These are phyloP conservation scores for Arbutus unedo DNA, from an alignment of 148 eudicot species.

Conservation along the genomic window DNA sequence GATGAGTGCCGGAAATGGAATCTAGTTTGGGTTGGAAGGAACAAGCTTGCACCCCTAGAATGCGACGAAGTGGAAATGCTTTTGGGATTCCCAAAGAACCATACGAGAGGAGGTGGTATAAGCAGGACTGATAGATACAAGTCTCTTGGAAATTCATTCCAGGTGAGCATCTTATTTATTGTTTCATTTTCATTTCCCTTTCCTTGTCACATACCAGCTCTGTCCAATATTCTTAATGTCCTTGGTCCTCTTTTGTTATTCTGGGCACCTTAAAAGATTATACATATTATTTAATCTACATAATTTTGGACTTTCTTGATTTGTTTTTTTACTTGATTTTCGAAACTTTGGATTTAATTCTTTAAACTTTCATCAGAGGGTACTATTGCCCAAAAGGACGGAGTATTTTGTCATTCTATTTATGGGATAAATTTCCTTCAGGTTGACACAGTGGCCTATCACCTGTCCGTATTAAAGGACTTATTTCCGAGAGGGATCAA, in stretches of 20 bases:
- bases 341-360: background rate
- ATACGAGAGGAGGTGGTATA: slow-evolving; percentile 90
- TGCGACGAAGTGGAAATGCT: slow-evolving; percentile 88
- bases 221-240: background rate
- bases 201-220: background rate
- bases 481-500: slow-evolving; percentile 68
- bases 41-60: slow-evolving; percentile 82
- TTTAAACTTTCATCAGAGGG: background rate
- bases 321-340: background rate
- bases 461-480: slow-evolving; percentile 68
- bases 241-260: background rate
- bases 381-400: background rate
- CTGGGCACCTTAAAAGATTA: background rate
- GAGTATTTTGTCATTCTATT: background rate
- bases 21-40: slow-evolving; percentile 86
- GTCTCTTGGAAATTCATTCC: slow-evolving; percentile 90
- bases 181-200: background rate
- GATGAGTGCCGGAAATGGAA: slow-evolving; percentile 84
- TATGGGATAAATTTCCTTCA: slow-evolving; percentile 23
- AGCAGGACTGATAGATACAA: slow-evolving; percentile 85
- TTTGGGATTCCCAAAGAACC: slow-evolving; percentile 82
- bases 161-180: slow-evolving; percentile 40
- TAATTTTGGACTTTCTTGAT: no score
- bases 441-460: slow-evolving; percentile 96
- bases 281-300: background rate